Evolutionary conservation across 371 early-diverging fungal species (phyloP).

Genomic region (Haplosporangium sp.): DNA sequence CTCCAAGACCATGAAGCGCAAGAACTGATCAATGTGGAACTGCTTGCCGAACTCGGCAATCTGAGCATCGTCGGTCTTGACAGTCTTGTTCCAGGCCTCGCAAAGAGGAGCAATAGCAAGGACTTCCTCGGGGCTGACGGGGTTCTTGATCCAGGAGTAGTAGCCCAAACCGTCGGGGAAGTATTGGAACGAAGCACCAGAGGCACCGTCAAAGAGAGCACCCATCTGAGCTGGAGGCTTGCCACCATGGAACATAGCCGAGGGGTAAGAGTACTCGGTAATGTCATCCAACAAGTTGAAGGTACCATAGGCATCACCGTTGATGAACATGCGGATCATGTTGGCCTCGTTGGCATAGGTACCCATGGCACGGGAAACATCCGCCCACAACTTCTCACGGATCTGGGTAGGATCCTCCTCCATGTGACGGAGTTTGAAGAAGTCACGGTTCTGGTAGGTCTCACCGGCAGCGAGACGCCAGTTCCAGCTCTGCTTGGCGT

Average conservation of each 20-base stretch:
- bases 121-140: conserved; percentile 53
- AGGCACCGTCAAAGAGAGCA: conserved; percentile 64
- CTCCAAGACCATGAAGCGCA: conserved; percentile 72
- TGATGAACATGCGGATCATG: conserved; percentile 65
- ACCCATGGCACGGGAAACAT: conserved; percentile 62
- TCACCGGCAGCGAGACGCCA: conserved; percentile 55
- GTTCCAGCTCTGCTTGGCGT: conserved; percentile 70
- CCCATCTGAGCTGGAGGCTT: conserved; percentile 59
- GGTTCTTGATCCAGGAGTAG: conserved; percentile 50
- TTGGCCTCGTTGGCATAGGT: conserved; percentile 63
- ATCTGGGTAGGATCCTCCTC: conserved; percentile 71
- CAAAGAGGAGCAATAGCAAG: conserved; percentile 58
- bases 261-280: conserved; percentile 60
- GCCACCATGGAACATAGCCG: conserved; percentile 60
- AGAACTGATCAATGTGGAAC: conserved; percentile 60
- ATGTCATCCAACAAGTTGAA: conserved; percentile 68
- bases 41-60: conserved; percentile 55
- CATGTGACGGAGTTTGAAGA: conserved; percentile 68
- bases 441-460: conserved; percentile 57
- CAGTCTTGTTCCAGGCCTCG: conserved; percentile 56
- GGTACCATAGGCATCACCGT: conserved; percentile 61
- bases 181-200: conserved; percentile 63
- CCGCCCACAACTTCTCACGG: conserved; percentile 68
- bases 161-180: conserved; percentile 51
- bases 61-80: conserved; percentile 56